Conservation (phyloP, 2,329 filamentous ascomycete species). For the Exophiala sideris region DNA sequence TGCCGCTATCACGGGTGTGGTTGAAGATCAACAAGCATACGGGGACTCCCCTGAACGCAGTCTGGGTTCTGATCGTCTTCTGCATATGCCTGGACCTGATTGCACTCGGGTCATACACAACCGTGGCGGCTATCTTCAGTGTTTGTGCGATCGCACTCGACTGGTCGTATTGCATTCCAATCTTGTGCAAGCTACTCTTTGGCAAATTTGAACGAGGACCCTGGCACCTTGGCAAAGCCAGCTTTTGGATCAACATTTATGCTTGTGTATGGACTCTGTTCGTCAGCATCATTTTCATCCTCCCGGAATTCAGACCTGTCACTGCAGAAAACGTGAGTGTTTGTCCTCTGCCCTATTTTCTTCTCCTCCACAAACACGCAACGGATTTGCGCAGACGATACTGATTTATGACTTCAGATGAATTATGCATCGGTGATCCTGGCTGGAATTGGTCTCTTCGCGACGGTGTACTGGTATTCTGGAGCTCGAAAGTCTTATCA, state of each 20-base stretch:
- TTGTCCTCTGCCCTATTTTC: no score
- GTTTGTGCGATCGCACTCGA: conserved; percentile 45
- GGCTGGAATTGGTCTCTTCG: no score
- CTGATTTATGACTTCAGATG: no score
- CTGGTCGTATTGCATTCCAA: conserved; percentile 55
- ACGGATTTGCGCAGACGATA: no score
- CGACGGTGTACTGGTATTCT: no score
- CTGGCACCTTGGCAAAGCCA: conserved; percentile 49
- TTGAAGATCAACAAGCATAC: conserved; percentile 49
- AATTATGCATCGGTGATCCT: no score
- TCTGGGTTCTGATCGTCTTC: conserved; percentile 55
- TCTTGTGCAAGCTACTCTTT: conserved; percentile 52
- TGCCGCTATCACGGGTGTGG: conserved; percentile 50
- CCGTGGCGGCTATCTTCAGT: conserved; percentile 45
- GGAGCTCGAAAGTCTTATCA: no score
- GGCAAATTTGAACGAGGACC: conserved; percentile 51
- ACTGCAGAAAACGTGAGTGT: conserved; percentile 47
- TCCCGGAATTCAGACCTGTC: conserved; percentile 50
- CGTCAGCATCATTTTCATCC: conserved; percentile 53
- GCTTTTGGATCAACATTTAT: conserved; percentile 45
- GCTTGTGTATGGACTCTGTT: conserved; percentile 55
- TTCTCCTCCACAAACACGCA: no score
- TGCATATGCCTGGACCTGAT: conserved; percentile 59
- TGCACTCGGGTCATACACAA: conserved; percentile 54
- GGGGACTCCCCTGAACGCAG: conserved; percentile 51